Percentiles rank a stretch among this genome's conserved stretches.
Evolutionary conservation across 306 rosid genomes (phyloP).

Genomic region (Medicago ruthenica): DNA sequence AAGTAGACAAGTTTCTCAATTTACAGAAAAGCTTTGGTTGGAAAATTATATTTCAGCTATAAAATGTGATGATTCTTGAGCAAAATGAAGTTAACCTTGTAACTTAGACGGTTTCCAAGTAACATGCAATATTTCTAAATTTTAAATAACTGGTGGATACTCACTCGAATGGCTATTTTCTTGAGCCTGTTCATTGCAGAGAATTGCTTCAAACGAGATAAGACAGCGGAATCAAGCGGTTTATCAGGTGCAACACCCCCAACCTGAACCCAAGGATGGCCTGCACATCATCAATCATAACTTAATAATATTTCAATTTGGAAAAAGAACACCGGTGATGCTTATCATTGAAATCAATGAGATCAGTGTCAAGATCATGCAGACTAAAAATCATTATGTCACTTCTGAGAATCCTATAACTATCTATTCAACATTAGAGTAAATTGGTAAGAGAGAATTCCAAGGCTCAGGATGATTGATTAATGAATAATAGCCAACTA

Average conservation of each 20-base stretch:
- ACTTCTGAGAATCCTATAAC: constrained; percentile 1
- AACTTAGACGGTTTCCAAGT: constrained; percentile 4
- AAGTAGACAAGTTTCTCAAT: constrained; percentile 11
- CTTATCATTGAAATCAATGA: constrained; percentile 29
- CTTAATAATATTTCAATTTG: constrained; percentile 21
- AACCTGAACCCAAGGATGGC: constrained; percentile 93
- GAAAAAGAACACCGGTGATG: constrained; percentile 14
- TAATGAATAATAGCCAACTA: too few relatives aligned
- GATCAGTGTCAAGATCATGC: constrained; percentile 17
- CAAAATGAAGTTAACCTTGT: background rate
- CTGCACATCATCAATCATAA: constrained; percentile 54
- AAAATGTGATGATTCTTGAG: constrained; percentile 13
- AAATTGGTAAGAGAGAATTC: constrained; percentile 4
- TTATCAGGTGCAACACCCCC: constrained; percentile 87
- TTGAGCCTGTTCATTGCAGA: constrained; percentile 91
- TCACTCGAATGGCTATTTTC: constrained; percentile 91
- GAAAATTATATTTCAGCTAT: constrained; percentile 27
- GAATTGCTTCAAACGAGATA: constrained; percentile 92
- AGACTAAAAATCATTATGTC: background rate
- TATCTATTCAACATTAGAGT: constrained; percentile 12
- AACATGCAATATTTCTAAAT: constrained; percentile 10
- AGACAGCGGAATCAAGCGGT: constrained; percentile 92
- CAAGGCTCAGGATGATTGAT: constrained; percentile 13
- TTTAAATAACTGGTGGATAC: constrained; percentile 50
- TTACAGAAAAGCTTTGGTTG: too few relatives aligned